phyloP scores from a whole-genome alignment of 108 stramenopile genomes.

The Poteriospumella lacustris region DNA sequence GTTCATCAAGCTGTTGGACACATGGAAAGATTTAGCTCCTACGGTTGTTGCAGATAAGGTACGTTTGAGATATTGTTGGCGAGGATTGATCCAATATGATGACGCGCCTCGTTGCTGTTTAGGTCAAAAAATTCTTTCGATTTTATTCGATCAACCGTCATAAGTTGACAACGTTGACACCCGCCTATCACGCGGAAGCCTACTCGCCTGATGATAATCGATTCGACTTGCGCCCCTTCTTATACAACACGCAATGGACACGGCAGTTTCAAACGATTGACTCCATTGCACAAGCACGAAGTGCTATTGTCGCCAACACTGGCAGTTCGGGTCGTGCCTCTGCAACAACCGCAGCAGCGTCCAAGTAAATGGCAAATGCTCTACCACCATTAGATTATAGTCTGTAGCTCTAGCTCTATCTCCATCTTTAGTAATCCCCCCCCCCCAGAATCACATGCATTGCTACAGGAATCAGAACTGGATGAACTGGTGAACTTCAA shows the following conservation, averaged over 20 bases:
- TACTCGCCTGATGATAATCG: conserved; percentile 98
- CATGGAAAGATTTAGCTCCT: conserved; percentile 72
- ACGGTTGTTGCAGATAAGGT: conserved; percentile 76
- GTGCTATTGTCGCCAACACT: too few species aligned
- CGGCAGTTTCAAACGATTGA: conserved; percentile 80
- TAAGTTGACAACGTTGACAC: conserved; percentile 96
- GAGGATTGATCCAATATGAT: neutral
- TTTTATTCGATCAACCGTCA: conserved; percentile 92
- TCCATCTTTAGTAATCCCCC: too few species aligned
- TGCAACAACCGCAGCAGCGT: too few species aligned
- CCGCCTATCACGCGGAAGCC: conserved; percentile 92
- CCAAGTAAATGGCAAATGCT: too few species aligned
- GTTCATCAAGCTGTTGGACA: conserved; percentile 70
- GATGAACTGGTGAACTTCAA: too few species aligned
- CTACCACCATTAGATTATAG: too few species aligned
- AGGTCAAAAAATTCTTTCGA: conserved; percentile 77
- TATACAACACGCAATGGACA: conserved; percentile 82
- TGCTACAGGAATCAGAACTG: too few species aligned
- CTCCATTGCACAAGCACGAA: conserved; percentile 40
- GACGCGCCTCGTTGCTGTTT: neutral
- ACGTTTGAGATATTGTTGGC: conserved; percentile 36
- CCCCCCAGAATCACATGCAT: too few species aligned
- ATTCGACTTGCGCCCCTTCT: conserved; percentile 89
- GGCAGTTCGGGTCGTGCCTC: too few species aligned
- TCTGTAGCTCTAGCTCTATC: too few species aligned